Evolutionary conservation across 2,329 filamentous ascomycete species (phyloP).

Genomic region (Diaporthe sp.): DNA sequence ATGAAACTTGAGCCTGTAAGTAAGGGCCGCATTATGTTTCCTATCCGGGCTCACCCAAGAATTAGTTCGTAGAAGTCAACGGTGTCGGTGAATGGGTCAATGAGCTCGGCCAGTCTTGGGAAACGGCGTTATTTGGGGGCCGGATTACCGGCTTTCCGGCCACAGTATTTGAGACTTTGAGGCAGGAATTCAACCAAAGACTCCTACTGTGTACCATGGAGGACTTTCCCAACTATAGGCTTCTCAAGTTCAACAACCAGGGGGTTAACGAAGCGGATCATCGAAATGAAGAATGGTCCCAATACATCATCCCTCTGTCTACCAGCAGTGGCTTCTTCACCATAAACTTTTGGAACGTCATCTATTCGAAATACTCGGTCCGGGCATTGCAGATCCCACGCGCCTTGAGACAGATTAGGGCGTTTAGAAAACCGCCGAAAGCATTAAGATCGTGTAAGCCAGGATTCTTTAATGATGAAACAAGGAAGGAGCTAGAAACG

Average conservation of each 20-base stretch:
- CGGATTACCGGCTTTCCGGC: not conserved
- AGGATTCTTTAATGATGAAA: not conserved
- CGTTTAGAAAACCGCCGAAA: not conserved
- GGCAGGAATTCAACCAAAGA: conserved; percentile 5
- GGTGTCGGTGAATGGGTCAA: not conserved
- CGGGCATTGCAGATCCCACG: not conserved
- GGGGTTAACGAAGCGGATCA: not conserved
- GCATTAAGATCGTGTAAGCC: not conserved
- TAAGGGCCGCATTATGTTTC: not conserved
- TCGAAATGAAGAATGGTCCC: not conserved
- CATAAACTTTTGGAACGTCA: not conserved
- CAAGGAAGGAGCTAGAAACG: not conserved
- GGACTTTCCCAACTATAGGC: not conserved
- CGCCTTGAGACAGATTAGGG: not conserved
- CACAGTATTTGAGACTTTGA: not conserved
- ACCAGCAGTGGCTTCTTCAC: not conserved
- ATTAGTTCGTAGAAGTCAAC: not conserved
- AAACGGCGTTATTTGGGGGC: conserved; percentile 2
- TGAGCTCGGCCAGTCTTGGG: not conserved
- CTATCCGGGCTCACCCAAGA: not conserved
- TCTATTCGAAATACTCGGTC: not conserved
- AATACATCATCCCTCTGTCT: not conserved
- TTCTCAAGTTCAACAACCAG: fast-evolving
- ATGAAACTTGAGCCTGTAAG: not conserved
- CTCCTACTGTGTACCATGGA: not conserved